Evolutionary conservation across 768 basidiomycete genomes (phyloP).

Genomic region (Gloeopeniophorella convolvens): DNA sequence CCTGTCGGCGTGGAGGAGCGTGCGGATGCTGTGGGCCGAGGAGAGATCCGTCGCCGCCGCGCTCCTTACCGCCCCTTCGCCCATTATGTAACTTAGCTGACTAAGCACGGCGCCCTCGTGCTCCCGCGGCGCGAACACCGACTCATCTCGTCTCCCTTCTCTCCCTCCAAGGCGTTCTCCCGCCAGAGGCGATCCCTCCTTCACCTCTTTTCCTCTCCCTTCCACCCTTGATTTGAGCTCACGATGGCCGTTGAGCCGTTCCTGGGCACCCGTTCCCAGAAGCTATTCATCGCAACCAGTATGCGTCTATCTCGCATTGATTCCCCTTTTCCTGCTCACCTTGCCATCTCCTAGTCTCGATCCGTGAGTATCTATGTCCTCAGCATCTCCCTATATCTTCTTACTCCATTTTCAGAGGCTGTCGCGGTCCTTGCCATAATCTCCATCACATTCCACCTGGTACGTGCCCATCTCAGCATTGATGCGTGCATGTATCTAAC

Average conservation of each 20-base stretch:
- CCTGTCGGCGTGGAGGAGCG: no score
- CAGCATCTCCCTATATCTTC: neutral
- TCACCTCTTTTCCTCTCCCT: neutral
- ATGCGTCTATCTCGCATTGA: slow-evolving; percentile 9
- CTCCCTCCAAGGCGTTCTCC: neutral
- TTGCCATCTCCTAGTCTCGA: slow-evolving; percentile 34
- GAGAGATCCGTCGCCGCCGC: no score
- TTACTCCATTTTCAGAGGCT: slow-evolving; percentile 46
- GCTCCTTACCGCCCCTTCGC: no score
- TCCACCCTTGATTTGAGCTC: slow-evolving; percentile 3
- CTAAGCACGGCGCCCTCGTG: no score
- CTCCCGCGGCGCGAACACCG: no score
- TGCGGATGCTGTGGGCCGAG: no score
- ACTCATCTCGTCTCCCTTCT: no score
- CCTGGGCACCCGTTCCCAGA: slow-evolving; percentile 65
- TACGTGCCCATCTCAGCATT: slow-evolving; percentile 27
- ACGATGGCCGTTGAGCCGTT: slow-evolving; percentile 68
- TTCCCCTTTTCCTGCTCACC: neutral
- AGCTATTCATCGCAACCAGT: slow-evolving; percentile 68
- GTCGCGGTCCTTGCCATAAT: slow-evolving; percentile 71
- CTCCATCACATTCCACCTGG: slow-evolving; percentile 59
- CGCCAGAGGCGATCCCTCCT: neutral
- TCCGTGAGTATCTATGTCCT: slow-evolving; percentile 43
- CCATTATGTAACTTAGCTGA: no score
- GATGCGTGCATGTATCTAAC: slow-evolving; percentile 1